These are phyloP conservation scores for Salicornia ramosissima DNA, from an alignment of 148 eudicot species.

Conservation along the genomic window DNA sequence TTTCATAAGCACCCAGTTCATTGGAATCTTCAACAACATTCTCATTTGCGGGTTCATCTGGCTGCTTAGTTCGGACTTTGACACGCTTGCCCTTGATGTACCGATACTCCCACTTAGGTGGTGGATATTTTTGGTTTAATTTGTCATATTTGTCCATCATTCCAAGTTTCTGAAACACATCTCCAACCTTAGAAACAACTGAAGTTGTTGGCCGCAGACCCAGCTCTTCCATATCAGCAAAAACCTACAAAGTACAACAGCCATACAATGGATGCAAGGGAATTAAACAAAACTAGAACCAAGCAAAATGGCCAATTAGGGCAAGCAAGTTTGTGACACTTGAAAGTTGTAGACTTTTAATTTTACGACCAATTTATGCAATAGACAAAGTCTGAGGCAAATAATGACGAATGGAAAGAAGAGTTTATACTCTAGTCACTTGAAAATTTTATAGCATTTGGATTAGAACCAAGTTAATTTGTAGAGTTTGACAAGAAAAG, in stretches of 20 bases:
- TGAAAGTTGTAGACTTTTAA: too few species aligned
- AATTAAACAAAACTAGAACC: background rate
- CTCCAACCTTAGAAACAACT: slow-evolving; percentile 69
- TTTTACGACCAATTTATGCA: too few species aligned
- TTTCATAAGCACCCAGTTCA: slow-evolving; percentile 16
- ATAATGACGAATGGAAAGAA: too few species aligned
- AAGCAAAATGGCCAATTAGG: background rate
- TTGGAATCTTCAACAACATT: slow-evolving; percentile 18
- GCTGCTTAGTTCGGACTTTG: slow-evolving; percentile 45
- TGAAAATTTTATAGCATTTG: too few species aligned
- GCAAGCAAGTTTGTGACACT: too few species aligned
- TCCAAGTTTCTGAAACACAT: slow-evolving; percentile 63
- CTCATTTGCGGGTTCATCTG: slow-evolving; percentile 22
- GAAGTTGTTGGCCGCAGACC: slow-evolving; percentile 62
- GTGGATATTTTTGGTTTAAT: slow-evolving; percentile 73
- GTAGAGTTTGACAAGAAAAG: too few species aligned
- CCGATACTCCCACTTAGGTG: slow-evolving; percentile 74
- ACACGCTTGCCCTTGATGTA: slow-evolving; percentile 82
- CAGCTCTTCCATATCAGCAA: slow-evolving; percentile 97
- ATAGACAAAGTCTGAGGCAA: too few species aligned
- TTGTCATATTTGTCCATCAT: slow-evolving; percentile 78
- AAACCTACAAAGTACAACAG: slow-evolving; percentile 32
- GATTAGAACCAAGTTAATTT: too few species aligned
- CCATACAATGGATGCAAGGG: background rate
- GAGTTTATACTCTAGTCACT: too few species aligned